phyloP scores from a whole-genome alignment of 169 alveolate genomes.

The Eimeria tenella region DNA sequence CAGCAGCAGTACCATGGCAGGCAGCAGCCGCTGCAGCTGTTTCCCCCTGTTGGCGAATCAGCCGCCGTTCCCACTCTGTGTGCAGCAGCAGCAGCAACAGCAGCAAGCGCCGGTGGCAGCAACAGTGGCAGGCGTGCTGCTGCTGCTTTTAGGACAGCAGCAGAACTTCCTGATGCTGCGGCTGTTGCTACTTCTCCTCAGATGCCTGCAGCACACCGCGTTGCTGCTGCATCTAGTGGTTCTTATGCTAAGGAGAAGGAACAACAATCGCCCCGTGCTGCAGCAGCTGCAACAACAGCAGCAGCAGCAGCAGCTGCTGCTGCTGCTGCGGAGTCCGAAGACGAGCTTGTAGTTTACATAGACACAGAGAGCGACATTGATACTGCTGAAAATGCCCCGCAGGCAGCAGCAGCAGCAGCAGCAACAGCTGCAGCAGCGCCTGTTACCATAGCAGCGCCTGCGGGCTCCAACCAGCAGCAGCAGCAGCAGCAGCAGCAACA shows the following conservation, averaged over 20 bases:
- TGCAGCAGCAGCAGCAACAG: not conserved
- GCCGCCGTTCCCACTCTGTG: not conserved
- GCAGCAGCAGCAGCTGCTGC: not conserved
- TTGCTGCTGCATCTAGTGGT: not conserved
- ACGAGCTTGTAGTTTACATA: conserved; percentile 16
- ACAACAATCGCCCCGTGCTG: not conserved
- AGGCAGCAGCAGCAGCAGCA: conserved; percentile 18
- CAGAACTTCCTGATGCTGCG: not conserved
- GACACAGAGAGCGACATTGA: conserved; percentile 34
- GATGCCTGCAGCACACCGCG: not conserved
- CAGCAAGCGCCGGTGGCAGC: not conserved
- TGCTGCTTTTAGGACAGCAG: not conserved
- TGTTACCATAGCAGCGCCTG: not conserved
- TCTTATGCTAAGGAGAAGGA: not conserved
- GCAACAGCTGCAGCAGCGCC: conserved; percentile 11
- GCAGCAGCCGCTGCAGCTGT: not conserved
- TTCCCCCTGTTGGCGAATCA: not conserved
- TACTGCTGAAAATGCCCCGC: not conserved
- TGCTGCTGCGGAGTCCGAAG: conserved; percentile 21
- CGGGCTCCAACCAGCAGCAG: not conserved
- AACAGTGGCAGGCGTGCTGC: not conserved
- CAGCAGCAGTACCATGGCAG: not conserved
- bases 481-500: conserved; percentile 32
- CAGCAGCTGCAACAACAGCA: not conserved
- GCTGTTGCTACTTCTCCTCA: not conserved